phyloP scores from a whole-genome alignment of 768 basidiomycete species.

The Termitomyces titanicus region DNA sequence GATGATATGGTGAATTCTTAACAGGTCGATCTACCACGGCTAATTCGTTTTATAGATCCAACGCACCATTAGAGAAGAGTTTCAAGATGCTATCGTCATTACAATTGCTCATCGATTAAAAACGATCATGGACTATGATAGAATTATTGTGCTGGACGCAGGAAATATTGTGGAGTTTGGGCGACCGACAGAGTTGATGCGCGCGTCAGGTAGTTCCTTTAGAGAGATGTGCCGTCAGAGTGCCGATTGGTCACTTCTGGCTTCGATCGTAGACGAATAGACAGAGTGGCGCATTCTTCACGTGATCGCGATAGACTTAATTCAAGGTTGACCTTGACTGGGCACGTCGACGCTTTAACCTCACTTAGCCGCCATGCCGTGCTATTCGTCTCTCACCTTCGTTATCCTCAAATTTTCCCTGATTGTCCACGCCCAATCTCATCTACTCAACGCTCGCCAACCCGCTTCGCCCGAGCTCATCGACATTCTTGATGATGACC shows the following conservation, averaged over 20 bases:
- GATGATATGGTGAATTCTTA: conserved; percentile 53
- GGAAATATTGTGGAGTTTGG: conserved; percentile 79
- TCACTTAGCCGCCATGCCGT: conserved; percentile 7
- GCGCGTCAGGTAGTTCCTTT: conserved; percentile 54
- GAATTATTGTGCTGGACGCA: conserved; percentile 68
- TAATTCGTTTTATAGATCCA: conserved; percentile 48
- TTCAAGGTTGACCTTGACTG: background rate
- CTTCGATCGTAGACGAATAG: conserved; percentile 16
- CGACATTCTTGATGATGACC: conserved; percentile 12
- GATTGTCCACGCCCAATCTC: conserved; percentile 12
- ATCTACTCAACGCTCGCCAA: conserved; percentile 5
- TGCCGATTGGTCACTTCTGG: conserved; percentile 45
- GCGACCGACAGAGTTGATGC: conserved; percentile 53
- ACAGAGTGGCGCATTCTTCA: conserved; percentile 5
- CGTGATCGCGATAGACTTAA: conserved; percentile 10
- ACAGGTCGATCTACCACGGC: background rate
- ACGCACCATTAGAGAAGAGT: conserved; percentile 68
- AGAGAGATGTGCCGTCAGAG: conserved; percentile 66
- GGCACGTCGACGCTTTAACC: background rate
- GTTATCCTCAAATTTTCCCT: conserved; percentile 7
- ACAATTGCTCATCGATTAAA: conserved; percentile 82
- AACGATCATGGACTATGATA: conserved; percentile 74
- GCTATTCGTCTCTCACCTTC: conserved; percentile 1
- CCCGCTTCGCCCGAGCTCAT: conserved; percentile 3
- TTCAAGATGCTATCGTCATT: conserved; percentile 67